These are phyloP conservation scores for Ploettnerulaceae sp. DNA, from an alignment of 2,329 filamentous ascomycete species.

Conservation along the genomic window DNA sequence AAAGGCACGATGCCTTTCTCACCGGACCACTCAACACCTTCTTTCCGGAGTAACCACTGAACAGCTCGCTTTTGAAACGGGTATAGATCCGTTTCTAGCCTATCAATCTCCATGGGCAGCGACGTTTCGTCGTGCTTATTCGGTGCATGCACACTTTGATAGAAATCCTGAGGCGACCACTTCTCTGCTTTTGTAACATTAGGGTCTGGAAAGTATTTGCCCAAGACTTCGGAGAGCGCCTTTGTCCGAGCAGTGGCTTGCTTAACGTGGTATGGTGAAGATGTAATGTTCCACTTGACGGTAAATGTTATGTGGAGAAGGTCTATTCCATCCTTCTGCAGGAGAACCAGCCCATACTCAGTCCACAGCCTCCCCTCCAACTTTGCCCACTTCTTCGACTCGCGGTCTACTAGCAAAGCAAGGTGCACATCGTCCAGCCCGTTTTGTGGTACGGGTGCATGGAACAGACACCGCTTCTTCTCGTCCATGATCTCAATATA, in stretches of 20 bases:
- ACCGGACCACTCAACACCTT: slow-evolving; percentile 50
- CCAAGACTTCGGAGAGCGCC: slow-evolving; percentile 27
- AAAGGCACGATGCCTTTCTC: slow-evolving; percentile 12
- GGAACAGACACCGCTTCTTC: slow-evolving; percentile 15
- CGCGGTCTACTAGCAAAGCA: slow-evolving; percentile 22
- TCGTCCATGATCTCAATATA: slow-evolving; percentile 26
- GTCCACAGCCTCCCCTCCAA: slow-evolving; percentile 28
- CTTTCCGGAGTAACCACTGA: slow-evolving; percentile 63
- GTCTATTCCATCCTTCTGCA: slow-evolving; percentile 20
- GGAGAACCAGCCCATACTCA: slow-evolving; percentile 24
- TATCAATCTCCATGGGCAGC: slow-evolving; percentile 39
- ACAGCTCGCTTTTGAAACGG: slow-evolving; percentile 69
- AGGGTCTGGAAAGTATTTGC: slow-evolving; percentile 29
- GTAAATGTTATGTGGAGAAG: slow-evolving; percentile 24
- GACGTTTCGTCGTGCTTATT: slow-evolving; percentile 38
- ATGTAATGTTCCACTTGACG: slow-evolving; percentile 32
- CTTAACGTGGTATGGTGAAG: slow-evolving; percentile 22
- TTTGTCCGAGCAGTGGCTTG: slow-evolving; percentile 15
- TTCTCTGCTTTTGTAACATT: slow-evolving; percentile 14
- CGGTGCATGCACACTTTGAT: slow-evolving; percentile 63
- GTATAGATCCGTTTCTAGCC: slow-evolving; percentile 51
- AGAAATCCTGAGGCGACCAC: slow-evolving; percentile 57
- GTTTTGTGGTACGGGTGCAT: slow-evolving; percentile 17
- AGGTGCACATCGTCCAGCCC: slow-evolving; percentile 24
- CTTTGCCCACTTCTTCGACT: slow-evolving; percentile 22